A percentile compares a stretch with the other conserved stretches of the same genome.
These are phyloP conservation scores for Aaosphaeria pasadenensis DNA, from an alignment of 2,329 filamentous ascomycete species.

Conservation along the genomic window DNA sequence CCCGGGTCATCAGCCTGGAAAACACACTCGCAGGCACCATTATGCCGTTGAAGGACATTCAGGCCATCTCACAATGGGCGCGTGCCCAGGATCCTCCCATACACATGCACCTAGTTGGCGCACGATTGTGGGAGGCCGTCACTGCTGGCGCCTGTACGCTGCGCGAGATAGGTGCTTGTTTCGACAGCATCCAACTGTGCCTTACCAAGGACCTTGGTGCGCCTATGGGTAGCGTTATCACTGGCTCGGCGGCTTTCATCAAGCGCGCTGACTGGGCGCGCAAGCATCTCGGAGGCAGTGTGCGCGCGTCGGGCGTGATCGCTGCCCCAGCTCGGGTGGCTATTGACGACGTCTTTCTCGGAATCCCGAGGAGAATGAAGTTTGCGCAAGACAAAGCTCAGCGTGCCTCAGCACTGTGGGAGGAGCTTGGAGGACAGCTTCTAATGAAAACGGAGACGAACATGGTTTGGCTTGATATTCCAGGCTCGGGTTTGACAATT, in stretches of 20 bases:
- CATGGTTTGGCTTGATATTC: slow-evolving; percentile 5
- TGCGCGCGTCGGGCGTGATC: slow-evolving; percentile 4
- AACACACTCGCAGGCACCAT: slow-evolving; percentile 81
- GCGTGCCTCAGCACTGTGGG: slow-evolving; percentile 1
- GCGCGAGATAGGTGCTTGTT: slow-evolving; percentile 38
- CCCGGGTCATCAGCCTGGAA: slow-evolving; percentile 75
- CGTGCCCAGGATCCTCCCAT: slow-evolving; percentile 53
- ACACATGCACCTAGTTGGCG: slow-evolving; percentile 74
- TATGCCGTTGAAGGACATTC: slow-evolving; percentile 70
- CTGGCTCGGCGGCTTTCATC: slow-evolving; percentile 37
- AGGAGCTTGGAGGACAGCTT: slow-evolving; percentile 3
- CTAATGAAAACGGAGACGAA: slow-evolving; percentile 3
- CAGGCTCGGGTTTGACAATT: slow-evolving; percentile 2
- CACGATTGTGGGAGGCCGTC: slow-evolving; percentile 77
- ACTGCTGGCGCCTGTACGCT: slow-evolving; percentile 56
- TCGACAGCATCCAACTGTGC: slow-evolving; percentile 50
- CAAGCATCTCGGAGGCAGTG: slow-evolving; percentile 5
- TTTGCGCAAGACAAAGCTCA: slow-evolving; percentile 3
- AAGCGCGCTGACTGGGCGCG: slow-evolving; percentile 40
- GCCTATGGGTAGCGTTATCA: slow-evolving; percentile 50
- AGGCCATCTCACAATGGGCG: slow-evolving; percentile 67
- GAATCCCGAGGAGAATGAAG: slow-evolving; percentile 3
- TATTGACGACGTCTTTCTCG: slow-evolving; percentile 4
- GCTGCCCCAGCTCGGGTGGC: slow-evolving; percentile 6
- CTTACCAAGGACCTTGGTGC: slow-evolving; percentile 55